These are phyloP conservation scores for Colletotrichum chrysophilum DNA, from an alignment of 2,329 filamentous ascomycete genomes.

Conservation along the genomic window DNA sequence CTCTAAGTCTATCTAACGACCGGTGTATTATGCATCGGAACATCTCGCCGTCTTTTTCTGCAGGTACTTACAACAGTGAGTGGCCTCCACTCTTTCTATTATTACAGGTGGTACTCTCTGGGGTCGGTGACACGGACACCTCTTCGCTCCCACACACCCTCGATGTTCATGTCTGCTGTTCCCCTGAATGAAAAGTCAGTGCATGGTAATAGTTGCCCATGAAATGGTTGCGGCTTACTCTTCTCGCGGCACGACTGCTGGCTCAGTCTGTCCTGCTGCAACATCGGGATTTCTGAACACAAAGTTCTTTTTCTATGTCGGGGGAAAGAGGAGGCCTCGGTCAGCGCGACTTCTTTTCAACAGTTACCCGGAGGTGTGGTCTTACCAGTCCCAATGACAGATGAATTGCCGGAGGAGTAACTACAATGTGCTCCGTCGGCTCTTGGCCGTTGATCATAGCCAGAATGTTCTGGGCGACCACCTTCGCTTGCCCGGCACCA, in stretches of 20 bases:
- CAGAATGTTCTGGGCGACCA: slow-evolving; percentile 51
- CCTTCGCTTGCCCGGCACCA: slow-evolving; percentile 45
- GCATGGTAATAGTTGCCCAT: fast-evolving
- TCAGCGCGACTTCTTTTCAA: background rate
- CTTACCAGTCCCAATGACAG: slow-evolving; percentile 6
- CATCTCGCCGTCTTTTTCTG: background rate
- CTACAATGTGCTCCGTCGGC: background rate
- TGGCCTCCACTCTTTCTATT: background rate
- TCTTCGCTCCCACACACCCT: background rate
- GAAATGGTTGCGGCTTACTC: background rate
- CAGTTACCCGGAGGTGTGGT: fast-evolving
- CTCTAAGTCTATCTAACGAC: background rate
- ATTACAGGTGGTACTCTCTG: slow-evolving; percentile 1
- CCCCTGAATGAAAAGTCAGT: background rate
- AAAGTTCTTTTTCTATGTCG: background rate
- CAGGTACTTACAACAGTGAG: background rate
- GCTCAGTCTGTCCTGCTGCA: background rate
- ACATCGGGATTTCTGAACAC: background rate
- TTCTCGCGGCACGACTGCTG: background rate
- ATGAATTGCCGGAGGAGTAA: background rate
- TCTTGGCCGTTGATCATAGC: slow-evolving; percentile 36
- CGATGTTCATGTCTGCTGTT: slow-evolving; percentile 1
- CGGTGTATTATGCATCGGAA: fast-evolving
- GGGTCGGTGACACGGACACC: background rate
- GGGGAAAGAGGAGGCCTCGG: background rate